Evolutionary conservation across 805 yeast species (phyloP).

Genomic region (Kodamaea hsintzibuensis): DNA sequence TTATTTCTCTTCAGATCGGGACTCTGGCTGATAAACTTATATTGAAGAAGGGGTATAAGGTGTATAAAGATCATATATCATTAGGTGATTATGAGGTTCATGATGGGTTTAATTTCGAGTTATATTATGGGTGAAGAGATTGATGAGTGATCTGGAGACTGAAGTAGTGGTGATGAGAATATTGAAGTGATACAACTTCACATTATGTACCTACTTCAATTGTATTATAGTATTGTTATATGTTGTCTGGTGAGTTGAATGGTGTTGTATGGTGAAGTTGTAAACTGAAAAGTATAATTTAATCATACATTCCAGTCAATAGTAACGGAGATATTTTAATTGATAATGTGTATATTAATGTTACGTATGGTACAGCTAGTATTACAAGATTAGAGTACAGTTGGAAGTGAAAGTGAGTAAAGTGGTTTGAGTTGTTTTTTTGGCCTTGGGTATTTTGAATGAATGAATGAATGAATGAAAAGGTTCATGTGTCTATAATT

Average conservation of each 20-base stretch:
- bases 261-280: neutral
- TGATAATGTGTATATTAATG: neutral
- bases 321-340: too few relatives aligned
- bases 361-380: neutral
- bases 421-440: too few relatives aligned
- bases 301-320: too few relatives aligned
- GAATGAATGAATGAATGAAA: too few relatives aligned
- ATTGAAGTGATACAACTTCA: too few relatives aligned
- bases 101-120: conserved; percentile 82
- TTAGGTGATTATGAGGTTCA: conserved; percentile 95
- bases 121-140: conserved; percentile 55
- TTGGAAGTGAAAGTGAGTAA: too few relatives aligned
- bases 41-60: conserved; percentile 81
- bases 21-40: conserved; percentile 64
- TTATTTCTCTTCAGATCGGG: conserved; percentile 81
- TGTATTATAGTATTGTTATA: neutral
- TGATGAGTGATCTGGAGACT: too few relatives aligned
- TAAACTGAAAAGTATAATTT: too few relatives aligned
- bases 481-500: too few relatives aligned
- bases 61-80: conserved; percentile 85
- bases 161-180: too few relatives aligned
- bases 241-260: neutral
- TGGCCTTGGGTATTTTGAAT: too few relatives aligned
- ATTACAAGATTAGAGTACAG: neutral
- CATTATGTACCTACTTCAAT: too few relatives aligned